Evolutionary conservation across 306 rosid genomes (phyloP), one percentile per base, ranked within the genome.

Genomic region (Potentilla sterilis): DNA sequence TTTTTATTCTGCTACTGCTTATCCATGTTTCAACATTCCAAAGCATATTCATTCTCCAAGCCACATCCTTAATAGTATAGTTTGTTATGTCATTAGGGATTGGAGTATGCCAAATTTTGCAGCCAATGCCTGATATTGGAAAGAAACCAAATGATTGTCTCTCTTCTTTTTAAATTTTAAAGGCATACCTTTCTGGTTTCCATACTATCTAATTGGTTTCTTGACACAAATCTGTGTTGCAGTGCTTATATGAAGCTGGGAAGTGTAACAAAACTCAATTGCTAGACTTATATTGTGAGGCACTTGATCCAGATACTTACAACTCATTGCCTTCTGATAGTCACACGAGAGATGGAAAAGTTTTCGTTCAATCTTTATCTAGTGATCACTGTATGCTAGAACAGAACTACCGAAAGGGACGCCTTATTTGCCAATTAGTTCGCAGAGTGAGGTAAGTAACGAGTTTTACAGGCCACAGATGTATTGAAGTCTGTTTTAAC

Each of bases 211-310:
- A 73, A 75, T 52, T 49, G 64, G 62, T 41, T 75, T 69, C 70
- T 73, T 80, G 65, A 58, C 55, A 46, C 42, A n/a, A 62, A 61
- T 49, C 42, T 75, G 68, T 79, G 35, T 72, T 79, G 75, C 92
- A 95, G 98, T 95, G 98, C 86, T 90, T 95, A 58, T 84, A 83
- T 73, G 93, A 92, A 86, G 97, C 91, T 54, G 97, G 92, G 82
- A 95, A 90, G 79, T 81, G 79, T 68, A 74, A 80, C 74, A 86
- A 82, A 77, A 81, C 87, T 62, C 89, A 16, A 62, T 79, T 95
- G 77, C 83, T 95, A 67, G 98, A 95, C 85, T 81, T 95, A 84
- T 88, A 82, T 73, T 89, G 95, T 72, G 97, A 92, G 83, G 91
- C 79, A 16, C 93, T 95, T 70, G 82, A 88, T 89, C 89, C 93